phyloP scores from a whole-genome alignment of 1,284 basidiomycete genomes.

The Melampsora americana region DNA sequence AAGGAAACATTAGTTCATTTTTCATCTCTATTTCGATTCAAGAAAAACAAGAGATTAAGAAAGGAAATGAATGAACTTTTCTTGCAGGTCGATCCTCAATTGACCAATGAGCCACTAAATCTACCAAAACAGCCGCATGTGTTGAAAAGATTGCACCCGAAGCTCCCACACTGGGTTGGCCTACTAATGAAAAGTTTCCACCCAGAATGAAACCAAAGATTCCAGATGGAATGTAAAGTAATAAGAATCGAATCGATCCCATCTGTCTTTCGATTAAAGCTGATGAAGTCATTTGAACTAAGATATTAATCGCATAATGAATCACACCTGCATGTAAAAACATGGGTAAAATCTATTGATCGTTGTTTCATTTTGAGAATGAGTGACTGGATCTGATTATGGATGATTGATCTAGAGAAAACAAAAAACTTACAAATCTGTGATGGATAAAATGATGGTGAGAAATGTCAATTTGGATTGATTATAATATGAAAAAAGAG shows the following conservation, averaged over 20 bases:
- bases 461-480: background rate
- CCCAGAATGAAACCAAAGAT: slow-evolving; percentile 54
- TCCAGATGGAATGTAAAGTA: slow-evolving; percentile 51
- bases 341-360: slow-evolving; percentile 22
- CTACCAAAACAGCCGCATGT: slow-evolving; percentile 53
- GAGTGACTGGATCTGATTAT: too few species aligned
- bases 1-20: background rate
- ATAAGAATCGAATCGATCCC: slow-evolving; percentile 50
- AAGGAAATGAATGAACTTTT: slow-evolving; percentile 1
- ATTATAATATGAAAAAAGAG: too few species aligned
- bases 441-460: too few species aligned
- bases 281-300: slow-evolving; percentile 53
- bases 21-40: slow-evolving; percentile 47
- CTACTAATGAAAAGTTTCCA: slow-evolving; percentile 53
- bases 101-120: slow-evolving; percentile 53
- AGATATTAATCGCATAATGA: slow-evolving; percentile 51
- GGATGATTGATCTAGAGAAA: too few species aligned
- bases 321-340: slow-evolving; percentile 37
- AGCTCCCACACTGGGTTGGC: slow-evolving; percentile 52
- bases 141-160: slow-evolving; percentile 53
- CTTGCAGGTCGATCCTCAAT: slow-evolving; percentile 27
- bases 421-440: slow-evolving; percentile 34
- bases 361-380: background rate
- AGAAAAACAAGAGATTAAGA: background rate
- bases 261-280: slow-evolving; percentile 52